Evolutionary conservation across 768 basidiomycete species (phyloP), one percentile per base, ranked within the genome.

Genomic region (Suillus fuscotomentosus): DNA sequence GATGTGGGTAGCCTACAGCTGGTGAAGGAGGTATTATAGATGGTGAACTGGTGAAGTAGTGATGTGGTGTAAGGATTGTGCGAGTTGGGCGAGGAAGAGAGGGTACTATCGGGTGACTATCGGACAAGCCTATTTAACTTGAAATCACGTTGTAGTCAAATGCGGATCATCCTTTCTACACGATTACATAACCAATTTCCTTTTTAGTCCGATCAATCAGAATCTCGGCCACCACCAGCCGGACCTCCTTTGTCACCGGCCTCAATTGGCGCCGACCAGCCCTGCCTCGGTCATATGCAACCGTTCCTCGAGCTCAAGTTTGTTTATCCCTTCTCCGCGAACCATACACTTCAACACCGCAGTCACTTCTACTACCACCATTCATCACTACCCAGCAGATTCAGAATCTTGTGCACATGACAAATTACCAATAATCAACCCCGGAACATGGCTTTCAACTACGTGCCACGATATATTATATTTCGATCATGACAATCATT

Each of bases 1-100:
- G 60, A 66, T 64, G 63, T 2, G 14, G 31, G 34, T 9, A 27
- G 64, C 47, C 62, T 65, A 63, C 43, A 63, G 3, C 6, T 51
- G 36, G 36, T 38, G 27, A 31, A 47, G 43, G 45, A 54, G 43
- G 3, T 48, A 48, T 56, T 48, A 61, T 54, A 31, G 50, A 27
- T 24, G 20, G 20, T 45, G 3, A n/a, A 45, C 20, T n/a, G 14
- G 22, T 48, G 48, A 51, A 51, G 50, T 51, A 51, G 50, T 51
- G 50, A 51, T 51, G 50, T 51, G 50, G 24, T 27, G 24, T 9
- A 7, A 51, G 50, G 45, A 47, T 24, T 24, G 48, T 22, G 11
- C 22, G 22, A 6, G 22, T 22, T 51, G 50, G 50, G 36, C 36
- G 36, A 51, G 50, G 27, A 51, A 31, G 51, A 53, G 51, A 31